Base-by-base conservation (phyloP, 768 basidiomycete genomes). In the Kwoniella sp. region DNA sequence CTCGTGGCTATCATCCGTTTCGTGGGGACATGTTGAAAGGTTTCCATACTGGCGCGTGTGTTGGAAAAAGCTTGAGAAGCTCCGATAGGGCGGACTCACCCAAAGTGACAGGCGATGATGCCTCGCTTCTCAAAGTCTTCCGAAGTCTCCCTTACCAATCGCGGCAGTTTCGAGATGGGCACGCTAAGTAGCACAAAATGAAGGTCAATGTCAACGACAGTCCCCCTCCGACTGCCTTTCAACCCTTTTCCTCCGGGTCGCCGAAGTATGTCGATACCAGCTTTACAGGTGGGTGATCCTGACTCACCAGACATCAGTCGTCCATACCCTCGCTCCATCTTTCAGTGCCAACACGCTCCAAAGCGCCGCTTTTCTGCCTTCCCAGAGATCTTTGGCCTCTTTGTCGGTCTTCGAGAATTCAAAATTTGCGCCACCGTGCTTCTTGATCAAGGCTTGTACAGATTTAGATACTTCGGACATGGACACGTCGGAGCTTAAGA, bases 221-320 rank as follows among this genome's bases (percentile, higher is more conserved):
- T 8, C 22, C 50, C 50, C 50, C 8, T 52, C 26, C 50, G 9
- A 9, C 28, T 22, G 30, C 30, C 9, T 28, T n/a, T n/a, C n/a
- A n/a, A n/a, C n/a, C n/a, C n/a, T n/a, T n/a, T n/a, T n/a, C n/a
- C n/a, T 25, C 25, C 51, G 11, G 12, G 23, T 13, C 11, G 51
- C 23, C 11, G 23, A 15, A 15, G 23, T 12, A n/a, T 55, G 11
- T 9, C 17, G 54, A 55, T 7, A 55, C 30, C 28, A 22, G 22
- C n/a, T 15, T 15, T 52, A 52, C 25, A 56, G 37, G 23, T 26
- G n/a, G n/a, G 25, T 25, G 8, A 5, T 26, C 9, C 29, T 37
- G 20, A 78, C 83, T 63, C 80, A 91, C 91, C 93, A 94, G 29
- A 93, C 92, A 79, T 93, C 92, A 0, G 93, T 95, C 25, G 88